A percentile compares a stretch with the other conserved stretches of the same genome.
Evolutionary conservation across 768 basidiomycete species (phyloP).

Genomic region (Leccinum subtestaceum): DNA sequence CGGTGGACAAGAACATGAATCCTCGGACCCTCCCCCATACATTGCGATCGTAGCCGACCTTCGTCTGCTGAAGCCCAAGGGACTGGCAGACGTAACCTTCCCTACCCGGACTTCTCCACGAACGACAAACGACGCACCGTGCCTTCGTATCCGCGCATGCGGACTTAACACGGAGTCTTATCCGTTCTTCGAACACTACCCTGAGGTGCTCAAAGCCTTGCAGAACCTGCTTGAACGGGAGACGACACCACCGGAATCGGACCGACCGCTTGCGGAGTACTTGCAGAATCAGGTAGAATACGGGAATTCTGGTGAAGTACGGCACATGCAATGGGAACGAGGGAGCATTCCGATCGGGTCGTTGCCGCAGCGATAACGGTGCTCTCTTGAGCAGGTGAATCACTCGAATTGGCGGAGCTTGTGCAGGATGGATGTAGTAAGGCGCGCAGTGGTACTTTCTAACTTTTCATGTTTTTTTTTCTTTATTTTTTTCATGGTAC

Average conservation of each 20-base stretch:
- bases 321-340: not conserved
- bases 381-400: not conserved
- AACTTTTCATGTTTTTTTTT: too few species aligned
- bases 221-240: not conserved
- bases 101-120: not conserved
- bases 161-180: not conserved
- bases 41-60: not conserved
- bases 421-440: too few species aligned
- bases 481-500: too few species aligned
- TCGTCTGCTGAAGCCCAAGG: not conserved
- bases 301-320: not conserved
- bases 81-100: not conserved
- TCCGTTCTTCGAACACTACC: not conserved
- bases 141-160: not conserved
- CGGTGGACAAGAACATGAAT: not conserved
- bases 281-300: not conserved
- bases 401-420: not conserved
- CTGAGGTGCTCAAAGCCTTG: not conserved
- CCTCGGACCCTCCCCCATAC: not conserved
- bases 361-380: not conserved
- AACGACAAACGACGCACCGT: not conserved
- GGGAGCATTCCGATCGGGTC: not conserved
- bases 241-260: not conserved
- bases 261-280: not conserved
- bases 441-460: too few species aligned